phyloP scores from a whole-genome alignment of 2,329 filamentous ascomycete genomes.

The Botryotinia calthae region DNA sequence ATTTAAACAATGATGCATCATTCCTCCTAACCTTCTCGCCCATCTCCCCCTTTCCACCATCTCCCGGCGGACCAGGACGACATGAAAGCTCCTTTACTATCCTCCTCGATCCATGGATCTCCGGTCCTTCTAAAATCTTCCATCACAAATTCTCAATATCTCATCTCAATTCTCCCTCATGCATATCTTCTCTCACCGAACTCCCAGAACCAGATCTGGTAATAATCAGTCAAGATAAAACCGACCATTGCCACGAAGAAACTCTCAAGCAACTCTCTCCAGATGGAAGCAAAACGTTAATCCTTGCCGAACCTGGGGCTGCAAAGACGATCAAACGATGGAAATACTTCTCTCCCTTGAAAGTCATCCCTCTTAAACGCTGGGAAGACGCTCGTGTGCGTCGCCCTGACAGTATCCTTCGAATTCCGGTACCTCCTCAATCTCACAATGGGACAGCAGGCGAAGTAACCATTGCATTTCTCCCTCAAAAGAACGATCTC shows the following conservation, averaged over 20 bases:
- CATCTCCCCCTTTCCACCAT: slow-evolving; percentile 41
- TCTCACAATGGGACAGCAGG: slow-evolving; percentile 54
- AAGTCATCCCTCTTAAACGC: slow-evolving; percentile 45
- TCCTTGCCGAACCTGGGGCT: slow-evolving; percentile 63
- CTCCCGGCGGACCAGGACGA: slow-evolving; percentile 28
- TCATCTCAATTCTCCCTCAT: slow-evolving; percentile 53
- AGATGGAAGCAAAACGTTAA: slow-evolving; percentile 53
- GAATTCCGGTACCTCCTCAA: slow-evolving; percentile 54
- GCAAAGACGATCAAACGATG: slow-evolving; percentile 64
- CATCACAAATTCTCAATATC: slow-evolving; percentile 61
- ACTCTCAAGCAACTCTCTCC: slow-evolving; percentile 63
- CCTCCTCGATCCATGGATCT: slow-evolving; percentile 70
- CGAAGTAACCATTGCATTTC: slow-evolving; percentile 68
- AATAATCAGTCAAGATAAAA: slow-evolving; percentile 59
- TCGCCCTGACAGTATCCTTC: slow-evolving; percentile 35
- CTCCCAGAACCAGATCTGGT: slow-evolving; percentile 55
- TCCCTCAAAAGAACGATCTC: slow-evolving; percentile 59
- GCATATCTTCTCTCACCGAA: slow-evolving; percentile 55
- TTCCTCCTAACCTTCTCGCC: slow-evolving; percentile 60
- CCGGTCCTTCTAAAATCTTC: slow-evolving; percentile 57
- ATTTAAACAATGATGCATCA: slow-evolving; percentile 62
- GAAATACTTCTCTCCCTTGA: slow-evolving; percentile 62
- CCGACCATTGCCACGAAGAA: slow-evolving; percentile 68
- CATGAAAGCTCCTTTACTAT: slow-evolving; percentile 59
- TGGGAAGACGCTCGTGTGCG: slow-evolving; percentile 45